Base-by-base conservation (phyloP, 2,329 filamentous ascomycete species). In the Chaetoscypha palmicola region DNA sequence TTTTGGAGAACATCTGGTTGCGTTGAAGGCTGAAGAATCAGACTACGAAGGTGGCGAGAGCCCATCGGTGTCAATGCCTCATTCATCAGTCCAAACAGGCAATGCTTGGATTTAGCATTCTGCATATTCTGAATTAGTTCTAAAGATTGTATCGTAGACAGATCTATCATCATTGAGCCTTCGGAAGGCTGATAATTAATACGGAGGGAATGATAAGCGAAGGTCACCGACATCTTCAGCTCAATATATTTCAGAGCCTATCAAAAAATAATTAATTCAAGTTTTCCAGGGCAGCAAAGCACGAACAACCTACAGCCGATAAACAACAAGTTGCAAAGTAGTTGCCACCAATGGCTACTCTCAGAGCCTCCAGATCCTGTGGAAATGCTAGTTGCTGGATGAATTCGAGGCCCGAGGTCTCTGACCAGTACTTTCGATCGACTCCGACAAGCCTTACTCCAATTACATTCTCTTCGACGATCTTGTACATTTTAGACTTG, bases 101-200 rank as follows among this genome's bases (percentile, higher is more conserved):
- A 91, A 30, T 91, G 79, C 50, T 81, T 86, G 0, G 89, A 94
- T 53, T 84, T 89, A 1, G 79, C 59, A 53, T 83, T 81, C 10
- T 86, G 81, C 0, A 90, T 60, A 53, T 96, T 98, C 57, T 95
- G 88, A 20, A 97, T 84, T 4, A 98, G 73, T 62, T 98, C 92
- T 2, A 98, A 70, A 0, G 88, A 88, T 28, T 82, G 76, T 21
- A 96, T 87, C 0, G 90, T 94, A 1, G 87, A 83, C 2, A 92
- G 73, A 57, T 96, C 91, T 55, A 97, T 94, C 77, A 94, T 87
- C 90, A 97, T 95, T 1, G 88, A 86, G 19, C 91, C 86, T 59
- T 94, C 86, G 0, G 88, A 89, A 1, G 89, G 84, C 57, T 91
- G 83, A 54, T 94, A 96, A 50, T 80, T 83, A 58, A 97, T 83